Conservation (phyloP, 1,139 yeast species). For the Citeromyces hawaiiensis region DNA sequence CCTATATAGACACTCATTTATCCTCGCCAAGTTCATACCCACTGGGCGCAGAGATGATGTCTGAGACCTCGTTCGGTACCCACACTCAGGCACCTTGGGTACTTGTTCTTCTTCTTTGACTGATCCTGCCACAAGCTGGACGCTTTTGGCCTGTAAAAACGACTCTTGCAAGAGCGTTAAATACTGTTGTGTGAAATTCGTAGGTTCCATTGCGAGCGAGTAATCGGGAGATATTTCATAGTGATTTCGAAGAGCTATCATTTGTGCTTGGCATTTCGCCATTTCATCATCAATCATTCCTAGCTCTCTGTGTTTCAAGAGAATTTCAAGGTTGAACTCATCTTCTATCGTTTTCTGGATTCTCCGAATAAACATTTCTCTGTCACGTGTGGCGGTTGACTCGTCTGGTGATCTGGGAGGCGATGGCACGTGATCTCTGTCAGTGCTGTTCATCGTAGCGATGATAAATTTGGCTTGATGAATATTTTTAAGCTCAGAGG, state of each 20-base stretch:
- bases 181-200: conserved; percentile 35
- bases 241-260: conserved; percentile 37
- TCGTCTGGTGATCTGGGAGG: not conserved
- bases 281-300: conserved; percentile 46
- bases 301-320: conserved; percentile 58
- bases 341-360: conserved; percentile 11
- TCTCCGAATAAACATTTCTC: not conserved
- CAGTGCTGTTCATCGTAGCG: not conserved
- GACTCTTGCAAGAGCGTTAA: conserved; percentile 13
- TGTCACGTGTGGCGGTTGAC: not conserved
- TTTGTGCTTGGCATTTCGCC: conserved; percentile 48
- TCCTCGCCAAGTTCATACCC: conserved; percentile 12
- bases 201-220: conserved; percentile 27
- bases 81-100: conserved; percentile 6
- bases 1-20: conserved; percentile 48
- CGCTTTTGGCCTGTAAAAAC: not conserved
- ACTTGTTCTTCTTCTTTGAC: conserved; percentile 1
- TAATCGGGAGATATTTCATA: conserved; percentile 31
- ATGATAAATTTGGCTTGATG: not conserved
- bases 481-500: not conserved
- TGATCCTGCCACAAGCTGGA: conserved; percentile 4
- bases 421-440: not conserved
- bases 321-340: conserved; percentile 56
- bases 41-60: conserved; percentile 34
- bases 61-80: conserved; percentile 35